phyloP scores from a whole-genome alignment of 306 rosid genomes.

The Dalbergia oliveri region DNA sequence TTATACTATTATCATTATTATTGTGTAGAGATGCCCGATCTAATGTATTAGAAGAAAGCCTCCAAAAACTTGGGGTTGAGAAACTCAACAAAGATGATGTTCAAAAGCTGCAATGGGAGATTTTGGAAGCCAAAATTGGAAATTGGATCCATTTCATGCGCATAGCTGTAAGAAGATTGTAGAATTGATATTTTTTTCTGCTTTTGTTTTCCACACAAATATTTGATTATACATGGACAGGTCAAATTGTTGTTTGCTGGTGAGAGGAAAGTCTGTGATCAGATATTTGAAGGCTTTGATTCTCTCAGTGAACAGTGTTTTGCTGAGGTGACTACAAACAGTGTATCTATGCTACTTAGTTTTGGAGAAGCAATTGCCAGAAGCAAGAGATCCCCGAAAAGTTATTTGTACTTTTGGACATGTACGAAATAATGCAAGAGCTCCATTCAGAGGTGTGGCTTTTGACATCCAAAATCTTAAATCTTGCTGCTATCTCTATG shows the following conservation, averaged over 20 bases:
- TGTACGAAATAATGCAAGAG: conserved; percentile 98
- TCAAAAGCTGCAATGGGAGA: conserved; percentile 97
- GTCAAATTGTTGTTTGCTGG: conserved; percentile 95
- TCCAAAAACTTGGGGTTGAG: conserved; percentile 90
- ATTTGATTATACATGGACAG: conserved; percentile 58
- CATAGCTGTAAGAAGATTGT: conserved; percentile 78
- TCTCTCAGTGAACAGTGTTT: conserved; percentile 89
- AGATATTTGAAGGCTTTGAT: conserved; percentile 88
- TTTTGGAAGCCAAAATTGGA: conserved; percentile 98
- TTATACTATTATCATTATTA: conserved; percentile 35
- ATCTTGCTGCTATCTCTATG: conserved; percentile 1
- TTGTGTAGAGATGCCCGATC: conserved; percentile 83
- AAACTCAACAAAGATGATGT: conserved; percentile 97
- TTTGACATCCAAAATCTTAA: conserved; percentile 32
- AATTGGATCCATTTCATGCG: conserved; percentile 99
- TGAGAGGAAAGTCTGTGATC: conserved; percentile 91
- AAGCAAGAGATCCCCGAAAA: conserved; percentile 96
- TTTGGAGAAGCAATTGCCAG: conserved; percentile 97
- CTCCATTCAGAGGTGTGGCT: conserved; percentile 88
- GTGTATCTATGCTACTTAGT: conserved; percentile 89
- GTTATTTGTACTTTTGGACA: conserved; percentile 94
- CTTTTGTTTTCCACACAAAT: conserved; percentile 7
- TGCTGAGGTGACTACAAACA: conserved; percentile 90
- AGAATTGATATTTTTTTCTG: conserved; percentile 27
- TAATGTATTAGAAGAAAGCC: conserved; percentile 89